Conservation (phyloP, 2,329 filamentous ascomycete species). For the Penicillium concentricum region DNA sequence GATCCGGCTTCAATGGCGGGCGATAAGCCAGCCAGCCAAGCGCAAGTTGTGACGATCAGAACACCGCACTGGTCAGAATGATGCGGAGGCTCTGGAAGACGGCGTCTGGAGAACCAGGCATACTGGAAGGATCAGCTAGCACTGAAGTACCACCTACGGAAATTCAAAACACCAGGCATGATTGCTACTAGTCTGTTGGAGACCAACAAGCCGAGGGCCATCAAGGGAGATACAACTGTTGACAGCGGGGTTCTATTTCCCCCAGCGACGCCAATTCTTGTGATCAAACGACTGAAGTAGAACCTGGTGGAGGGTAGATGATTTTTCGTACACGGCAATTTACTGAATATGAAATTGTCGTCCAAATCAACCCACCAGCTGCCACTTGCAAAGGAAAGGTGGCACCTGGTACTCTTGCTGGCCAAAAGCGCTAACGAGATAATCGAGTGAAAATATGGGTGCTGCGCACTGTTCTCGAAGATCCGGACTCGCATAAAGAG, state of each 20-base stretch:
- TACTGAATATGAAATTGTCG: background rate
- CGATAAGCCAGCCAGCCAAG: too few relatives aligned
- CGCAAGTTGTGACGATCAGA: too few relatives aligned
- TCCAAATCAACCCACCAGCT: background rate
- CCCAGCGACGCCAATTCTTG: slow-evolving; percentile 14
- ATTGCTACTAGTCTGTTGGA: background rate
- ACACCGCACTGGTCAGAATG: too few relatives aligned
- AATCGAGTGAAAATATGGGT: background rate
- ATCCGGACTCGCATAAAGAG: background rate
- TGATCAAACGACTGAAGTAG: slow-evolving; percentile 17
- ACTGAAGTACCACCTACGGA: background rate
- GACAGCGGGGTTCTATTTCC: slow-evolving; percentile 15
- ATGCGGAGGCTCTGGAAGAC: too few relatives aligned
- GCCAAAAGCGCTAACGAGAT: background rate
- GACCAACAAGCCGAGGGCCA: background rate
- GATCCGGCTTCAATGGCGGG: too few relatives aligned
- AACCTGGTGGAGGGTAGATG: background rate
- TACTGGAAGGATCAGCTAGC: background rate
- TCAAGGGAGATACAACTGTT: background rate
- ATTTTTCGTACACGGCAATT: background rate
- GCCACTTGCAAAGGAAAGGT: background rate
- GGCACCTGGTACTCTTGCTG: background rate
- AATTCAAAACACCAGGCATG: background rate
- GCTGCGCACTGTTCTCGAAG: background rate
- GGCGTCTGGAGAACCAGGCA: background rate